These are phyloP conservation scores for Biscogniauxia mediterranea DNA, from an alignment of 2,329 filamentous ascomycete species.

Conservation along the genomic window DNA sequence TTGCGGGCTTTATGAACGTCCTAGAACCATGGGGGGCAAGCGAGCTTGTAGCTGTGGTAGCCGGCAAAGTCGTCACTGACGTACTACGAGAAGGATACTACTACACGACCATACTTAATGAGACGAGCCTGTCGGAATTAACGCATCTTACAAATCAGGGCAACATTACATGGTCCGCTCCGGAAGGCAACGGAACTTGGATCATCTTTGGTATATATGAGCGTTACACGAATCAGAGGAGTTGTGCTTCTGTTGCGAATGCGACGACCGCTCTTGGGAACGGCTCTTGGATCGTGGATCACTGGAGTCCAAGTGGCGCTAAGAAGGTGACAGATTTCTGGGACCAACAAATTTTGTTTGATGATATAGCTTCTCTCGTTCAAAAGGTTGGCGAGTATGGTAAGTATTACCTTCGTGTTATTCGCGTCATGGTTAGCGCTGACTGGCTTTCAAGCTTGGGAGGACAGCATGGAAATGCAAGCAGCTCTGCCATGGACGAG, in stretches of 20 bases:
- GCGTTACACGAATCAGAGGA: slow-evolving; percentile 22
- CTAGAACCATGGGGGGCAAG: slow-evolving; percentile 21
- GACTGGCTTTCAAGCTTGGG: slow-evolving; percentile 19
- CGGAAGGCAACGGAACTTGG: slow-evolving; percentile 9
- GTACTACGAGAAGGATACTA: not conserved
- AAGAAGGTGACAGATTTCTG: slow-evolving; percentile 26
- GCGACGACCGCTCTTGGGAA: slow-evolving; percentile 20
- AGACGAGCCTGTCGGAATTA: slow-evolving; percentile 15
- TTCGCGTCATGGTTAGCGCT: too few relatives aligned
- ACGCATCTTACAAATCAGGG: slow-evolving; percentile 9
- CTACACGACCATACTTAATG: not conserved
- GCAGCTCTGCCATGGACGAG: slow-evolving; percentile 23
- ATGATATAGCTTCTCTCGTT: slow-evolving; percentile 14
- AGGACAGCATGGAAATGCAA: slow-evolving; percentile 29
- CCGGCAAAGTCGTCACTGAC: slow-evolving; percentile 8
- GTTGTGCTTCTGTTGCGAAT: slow-evolving; percentile 13
- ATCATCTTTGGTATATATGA: slow-evolving; percentile 21
- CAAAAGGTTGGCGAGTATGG: slow-evolving; percentile 21
- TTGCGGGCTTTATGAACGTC: slow-evolving; percentile 21
- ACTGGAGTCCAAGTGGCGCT: slow-evolving; percentile 25
- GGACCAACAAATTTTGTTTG: slow-evolving; percentile 22
- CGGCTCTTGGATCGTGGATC: slow-evolving; percentile 28
- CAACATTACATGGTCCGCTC: slow-evolving; percentile 13
- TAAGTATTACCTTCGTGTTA: slow-evolving; percentile 1
- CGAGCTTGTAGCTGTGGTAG: slow-evolving; percentile 22